Conservation (phyloP, 208 protist species). For the Crithidia acanthocephali region DNA sequence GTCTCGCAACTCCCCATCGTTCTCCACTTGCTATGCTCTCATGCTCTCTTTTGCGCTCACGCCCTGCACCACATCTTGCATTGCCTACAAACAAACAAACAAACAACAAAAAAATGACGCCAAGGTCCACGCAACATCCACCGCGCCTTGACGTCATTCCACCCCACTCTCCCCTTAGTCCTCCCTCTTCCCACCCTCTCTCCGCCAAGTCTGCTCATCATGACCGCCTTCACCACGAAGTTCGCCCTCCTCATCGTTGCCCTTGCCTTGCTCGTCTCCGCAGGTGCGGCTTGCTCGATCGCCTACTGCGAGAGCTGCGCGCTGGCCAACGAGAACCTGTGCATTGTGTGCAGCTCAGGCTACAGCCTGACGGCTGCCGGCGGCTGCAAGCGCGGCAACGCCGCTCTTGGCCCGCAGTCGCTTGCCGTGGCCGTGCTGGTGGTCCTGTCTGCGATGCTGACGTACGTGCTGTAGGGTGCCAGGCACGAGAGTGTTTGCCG, state of each 20-base stretch:
- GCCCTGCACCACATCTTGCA: too few species aligned
- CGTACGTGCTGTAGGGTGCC: conserved; percentile 27
- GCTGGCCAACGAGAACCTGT: conserved; percentile 14
- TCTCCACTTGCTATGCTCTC: too few species aligned
- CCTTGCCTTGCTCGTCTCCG: conserved; percentile 13
- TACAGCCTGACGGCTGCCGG: conserved; percentile 17
- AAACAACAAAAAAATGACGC: too few species aligned
- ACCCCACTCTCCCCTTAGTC: not conserved
- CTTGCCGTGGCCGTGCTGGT: conserved; percentile 11
- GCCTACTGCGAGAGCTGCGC: conserved; percentile 15
- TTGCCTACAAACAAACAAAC: too few species aligned
- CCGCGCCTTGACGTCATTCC: too few species aligned
- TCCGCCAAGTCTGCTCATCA: not conserved
- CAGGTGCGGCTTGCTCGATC: conserved; percentile 1
- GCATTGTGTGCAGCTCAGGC: conserved; percentile 19
- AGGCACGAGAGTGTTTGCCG: too few species aligned
- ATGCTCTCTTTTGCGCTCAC: too few species aligned
- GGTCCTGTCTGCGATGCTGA: conserved; percentile 9
- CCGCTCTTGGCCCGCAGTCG: conserved; percentile 8
- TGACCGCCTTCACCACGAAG: conserved; percentile 14
- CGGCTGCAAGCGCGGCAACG: conserved; percentile 7
- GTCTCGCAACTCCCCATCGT: too few species aligned
- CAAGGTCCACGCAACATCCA: too few species aligned
- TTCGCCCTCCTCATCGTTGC: conserved; percentile 16
- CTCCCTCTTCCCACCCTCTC: not conserved